These are phyloP conservation scores for Bonnemaisonia californica DNA, from an alignment of 31 red algal genomes.

Conservation along the genomic window DNA sequence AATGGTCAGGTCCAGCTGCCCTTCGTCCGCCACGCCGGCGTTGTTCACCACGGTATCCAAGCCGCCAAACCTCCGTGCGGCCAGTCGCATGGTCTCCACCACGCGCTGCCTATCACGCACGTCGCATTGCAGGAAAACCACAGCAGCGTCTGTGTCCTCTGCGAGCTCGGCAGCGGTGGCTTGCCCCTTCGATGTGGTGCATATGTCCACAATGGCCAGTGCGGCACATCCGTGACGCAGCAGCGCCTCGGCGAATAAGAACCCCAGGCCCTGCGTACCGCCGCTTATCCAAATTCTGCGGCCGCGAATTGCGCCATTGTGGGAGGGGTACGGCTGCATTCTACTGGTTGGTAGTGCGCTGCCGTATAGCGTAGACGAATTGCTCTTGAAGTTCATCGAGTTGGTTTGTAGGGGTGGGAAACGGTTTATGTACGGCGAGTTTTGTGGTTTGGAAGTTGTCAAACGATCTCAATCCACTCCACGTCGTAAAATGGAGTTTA, in stretches of 20 bases:
- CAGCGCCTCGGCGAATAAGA: background rate
- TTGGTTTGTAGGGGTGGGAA: too few species aligned
- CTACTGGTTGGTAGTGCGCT: background rate
- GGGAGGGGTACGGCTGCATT: background rate
- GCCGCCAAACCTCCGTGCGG: slow-evolving; percentile 15
- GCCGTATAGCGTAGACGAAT: too few species aligned
- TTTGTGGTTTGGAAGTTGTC: too few species aligned
- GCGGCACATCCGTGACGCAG: background rate
- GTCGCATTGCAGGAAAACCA: slow-evolving; percentile 5
- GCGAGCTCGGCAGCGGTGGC: background rate
- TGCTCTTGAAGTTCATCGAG: too few species aligned
- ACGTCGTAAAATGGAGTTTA: too few species aligned
- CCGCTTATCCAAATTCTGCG: slow-evolving; percentile 24
- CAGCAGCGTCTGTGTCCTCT: background rate
- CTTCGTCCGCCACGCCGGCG: slow-evolving; percentile 18
- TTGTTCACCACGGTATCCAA: slow-evolving; percentile 44
- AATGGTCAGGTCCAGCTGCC: background rate
- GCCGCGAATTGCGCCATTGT: background rate
- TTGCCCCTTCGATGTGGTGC: background rate
- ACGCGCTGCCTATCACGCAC: slow-evolving; percentile 13
- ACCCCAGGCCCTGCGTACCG: slow-evolving; percentile 1
- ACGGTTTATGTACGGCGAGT: too few species aligned
- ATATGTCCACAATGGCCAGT: background rate
- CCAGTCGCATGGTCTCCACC: background rate
- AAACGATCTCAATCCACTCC: too few species aligned